Evolutionary conservation across 352 stramenopile species (phyloP).

Genomic region (Albugo laibachii): DNA sequence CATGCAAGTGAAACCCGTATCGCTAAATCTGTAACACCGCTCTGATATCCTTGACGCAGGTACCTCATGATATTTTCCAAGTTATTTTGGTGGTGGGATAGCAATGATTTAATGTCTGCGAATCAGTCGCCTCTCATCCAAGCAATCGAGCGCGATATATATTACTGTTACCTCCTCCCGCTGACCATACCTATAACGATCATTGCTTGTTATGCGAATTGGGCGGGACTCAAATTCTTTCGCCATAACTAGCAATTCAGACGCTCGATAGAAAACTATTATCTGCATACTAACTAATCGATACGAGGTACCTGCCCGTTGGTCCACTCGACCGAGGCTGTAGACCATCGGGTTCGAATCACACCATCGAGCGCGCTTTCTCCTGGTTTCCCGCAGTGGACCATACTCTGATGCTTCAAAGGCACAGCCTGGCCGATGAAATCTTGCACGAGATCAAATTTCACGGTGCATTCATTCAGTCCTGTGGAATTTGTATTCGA

Average conservation of each 20-base stretch:
- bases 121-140: constrained; percentile 12
- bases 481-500: not conserved
- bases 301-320: too few species aligned
- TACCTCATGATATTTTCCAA: constrained; percentile 64
- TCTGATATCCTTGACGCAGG: constrained; percentile 8
- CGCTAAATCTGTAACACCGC: not conserved
- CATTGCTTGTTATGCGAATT: constrained; percentile 59
- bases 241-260: constrained; percentile 35
- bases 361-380: constrained; percentile 46
- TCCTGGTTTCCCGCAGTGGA: constrained; percentile 9
- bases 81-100: constrained; percentile 15
- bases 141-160: constrained; percentile 35
- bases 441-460: constrained; percentile 13
- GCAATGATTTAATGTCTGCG: constrained; percentile 2
- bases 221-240: constrained; percentile 77
- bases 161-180: constrained; percentile 62
- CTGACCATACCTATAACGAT: constrained; percentile 62
- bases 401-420: constrained; percentile 21
- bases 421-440: constrained; percentile 54
- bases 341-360: constrained; percentile 54
- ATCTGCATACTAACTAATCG: too few species aligned
- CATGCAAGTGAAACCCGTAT: constrained; percentile 17
- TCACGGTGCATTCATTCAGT: constrained; percentile 22
- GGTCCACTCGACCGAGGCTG: constrained; percentile 25
- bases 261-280: too few species aligned